phyloP scores from a whole-genome alignment of 31 red algal species.

The Porphyra umbilicalis region DNA sequence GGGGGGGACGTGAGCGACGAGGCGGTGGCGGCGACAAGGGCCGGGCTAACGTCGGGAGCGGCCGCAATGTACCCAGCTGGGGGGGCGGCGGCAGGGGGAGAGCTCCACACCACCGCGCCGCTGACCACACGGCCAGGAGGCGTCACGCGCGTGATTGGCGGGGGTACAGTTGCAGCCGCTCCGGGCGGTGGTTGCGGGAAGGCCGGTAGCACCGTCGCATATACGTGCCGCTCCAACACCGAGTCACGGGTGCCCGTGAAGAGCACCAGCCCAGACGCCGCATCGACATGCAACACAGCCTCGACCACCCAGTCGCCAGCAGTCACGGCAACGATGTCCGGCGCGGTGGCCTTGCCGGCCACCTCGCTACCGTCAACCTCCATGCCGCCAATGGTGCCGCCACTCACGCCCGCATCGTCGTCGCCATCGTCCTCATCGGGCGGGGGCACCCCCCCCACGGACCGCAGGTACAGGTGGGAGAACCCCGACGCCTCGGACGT shows the following conservation, averaged over 20 bases:
- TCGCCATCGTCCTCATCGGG: neutral
- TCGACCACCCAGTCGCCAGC: conserved; percentile 7
- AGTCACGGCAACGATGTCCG: neutral
- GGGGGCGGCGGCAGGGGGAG: neutral
- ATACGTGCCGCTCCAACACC: conserved; percentile 17
- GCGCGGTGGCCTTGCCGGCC: no score
- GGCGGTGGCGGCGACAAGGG: neutral
- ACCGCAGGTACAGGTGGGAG: conserved; percentile 3
- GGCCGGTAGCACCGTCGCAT: neutral
- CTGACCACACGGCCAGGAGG: neutral
- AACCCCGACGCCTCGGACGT: conserved; percentile 3
- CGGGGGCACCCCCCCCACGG: neutral
- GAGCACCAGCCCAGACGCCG: conserved; percentile 1
- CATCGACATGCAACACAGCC: conserved; percentile 4
- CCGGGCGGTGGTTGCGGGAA: neutral
- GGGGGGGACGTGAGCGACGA: neutral
- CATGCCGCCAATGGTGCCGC: neutral
- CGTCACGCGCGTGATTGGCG: neutral
- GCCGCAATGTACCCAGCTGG: neutral
- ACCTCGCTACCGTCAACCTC: neutral
- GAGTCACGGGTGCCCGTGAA: conserved; percentile 2
- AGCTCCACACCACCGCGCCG: neutral
- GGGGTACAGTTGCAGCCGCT: neutral
- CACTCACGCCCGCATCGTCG: conserved; percentile 1
- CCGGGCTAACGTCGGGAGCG: no score